Percentiles rank a stretch among this genome's conserved stretches.
Conservation (phyloP, 2,329 filamentous ascomycete genomes). For the Colletotrichum coccodes region DNA sequence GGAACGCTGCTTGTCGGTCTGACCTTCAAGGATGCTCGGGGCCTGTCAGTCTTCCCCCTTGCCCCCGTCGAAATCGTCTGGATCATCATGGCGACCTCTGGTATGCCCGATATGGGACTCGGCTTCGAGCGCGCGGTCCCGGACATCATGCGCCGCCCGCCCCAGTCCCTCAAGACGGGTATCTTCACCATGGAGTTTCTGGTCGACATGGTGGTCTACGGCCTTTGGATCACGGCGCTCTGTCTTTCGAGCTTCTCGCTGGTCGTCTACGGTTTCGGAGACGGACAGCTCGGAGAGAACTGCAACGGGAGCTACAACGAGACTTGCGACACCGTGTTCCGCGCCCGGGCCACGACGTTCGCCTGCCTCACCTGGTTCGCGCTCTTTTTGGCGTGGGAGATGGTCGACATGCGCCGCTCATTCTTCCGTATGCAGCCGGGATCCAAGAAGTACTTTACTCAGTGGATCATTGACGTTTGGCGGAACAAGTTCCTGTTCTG, state of each 20-base stretch:
- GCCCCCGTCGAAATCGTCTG: conserved; percentile 82
- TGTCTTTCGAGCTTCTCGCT: conserved; percentile 72
- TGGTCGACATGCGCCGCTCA: conserved; percentile 76
- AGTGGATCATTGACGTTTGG: conserved; percentile 77
- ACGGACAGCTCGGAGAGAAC: conserved; percentile 61
- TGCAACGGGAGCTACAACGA: conserved; percentile 69
- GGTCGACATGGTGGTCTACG: conserved; percentile 75
- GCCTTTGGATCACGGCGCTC: conserved; percentile 74
- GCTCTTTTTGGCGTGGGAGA: conserved; percentile 82
- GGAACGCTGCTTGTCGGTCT: conserved; percentile 76
- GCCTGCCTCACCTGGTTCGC: conserved; percentile 81
- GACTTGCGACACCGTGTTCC: conserved; percentile 72
- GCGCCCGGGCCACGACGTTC: conserved; percentile 78
- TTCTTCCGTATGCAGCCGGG: conserved; percentile 80
- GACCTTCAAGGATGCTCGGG: conserved; percentile 72
- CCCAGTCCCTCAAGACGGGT: conserved; percentile 68
- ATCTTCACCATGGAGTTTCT: conserved; percentile 75
- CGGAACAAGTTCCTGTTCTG: conserved; percentile 79
- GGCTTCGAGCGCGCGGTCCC: conserved; percentile 77
- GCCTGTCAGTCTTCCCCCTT: conserved; percentile 78
- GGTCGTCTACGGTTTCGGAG: conserved; percentile 71
- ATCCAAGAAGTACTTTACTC: conserved; percentile 68
- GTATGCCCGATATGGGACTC: conserved; percentile 80
- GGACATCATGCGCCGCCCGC: conserved; percentile 75
- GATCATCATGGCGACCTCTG: conserved; percentile 84